phyloP scores from a whole-genome alignment of 2,329 filamentous ascomycete species.

The Paracoccidioides lutzii region DNA sequence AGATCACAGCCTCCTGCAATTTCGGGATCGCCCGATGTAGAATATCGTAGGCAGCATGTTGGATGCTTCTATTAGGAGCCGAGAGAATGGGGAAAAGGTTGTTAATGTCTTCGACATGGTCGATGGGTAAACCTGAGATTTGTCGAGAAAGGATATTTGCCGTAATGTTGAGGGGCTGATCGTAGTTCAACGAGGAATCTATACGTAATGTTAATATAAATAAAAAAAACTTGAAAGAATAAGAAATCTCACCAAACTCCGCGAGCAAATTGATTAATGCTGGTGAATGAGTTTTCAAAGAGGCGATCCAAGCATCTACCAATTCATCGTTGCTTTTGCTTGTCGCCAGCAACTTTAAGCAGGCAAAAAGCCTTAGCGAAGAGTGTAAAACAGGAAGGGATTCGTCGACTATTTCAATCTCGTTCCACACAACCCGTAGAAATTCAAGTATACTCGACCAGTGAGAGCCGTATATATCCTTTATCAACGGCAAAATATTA shows the following conservation, averaged over 20 bases:
- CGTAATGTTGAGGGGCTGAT: constrained; percentile 61
- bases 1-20: constrained; percentile 66
- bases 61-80: constrained; percentile 60
- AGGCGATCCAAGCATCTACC: constrained; percentile 55
- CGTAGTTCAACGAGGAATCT: constrained; percentile 39
- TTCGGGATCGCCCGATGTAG: constrained; percentile 68
- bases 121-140: constrained; percentile 49
- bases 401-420: constrained; percentile 35
- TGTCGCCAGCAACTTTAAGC: constrained; percentile 44
- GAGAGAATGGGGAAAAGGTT: constrained; percentile 66
- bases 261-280: constrained; percentile 31
- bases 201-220: constrained; percentile 7
- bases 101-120: constrained; percentile 49
- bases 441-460: constrained; percentile 58
- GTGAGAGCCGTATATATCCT: constrained; percentile 74
- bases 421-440: constrained; percentile 46
- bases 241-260: constrained; percentile 25
- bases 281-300: constrained; percentile 47
- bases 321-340: constrained; percentile 73
- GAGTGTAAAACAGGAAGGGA: constrained; percentile 54
- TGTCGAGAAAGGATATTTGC: constrained; percentile 61
- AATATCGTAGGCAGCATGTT: constrained; percentile 67
- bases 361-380: constrained; percentile 57
- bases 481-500: constrained; percentile 57
- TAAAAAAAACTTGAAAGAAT: background rate